A percentile compares a stretch with the other conserved stretches of the same genome.
Conservation (phyloP, 331 rosid species). For the Quercus tomentella region DNA sequence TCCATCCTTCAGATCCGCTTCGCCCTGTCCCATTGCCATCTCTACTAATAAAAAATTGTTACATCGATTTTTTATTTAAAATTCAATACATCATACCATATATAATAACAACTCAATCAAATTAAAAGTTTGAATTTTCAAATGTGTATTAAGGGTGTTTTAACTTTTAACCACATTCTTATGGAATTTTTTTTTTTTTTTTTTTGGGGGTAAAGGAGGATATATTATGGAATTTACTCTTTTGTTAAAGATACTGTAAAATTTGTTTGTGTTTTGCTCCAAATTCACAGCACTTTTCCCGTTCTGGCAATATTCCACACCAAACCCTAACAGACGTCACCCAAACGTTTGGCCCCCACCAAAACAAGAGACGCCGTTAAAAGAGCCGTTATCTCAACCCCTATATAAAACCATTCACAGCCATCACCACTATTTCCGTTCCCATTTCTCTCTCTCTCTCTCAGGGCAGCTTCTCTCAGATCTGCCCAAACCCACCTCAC, state of each 20-base stretch:
- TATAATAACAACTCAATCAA: accelerated
- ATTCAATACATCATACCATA: accelerated
- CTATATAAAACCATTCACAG: background rate
- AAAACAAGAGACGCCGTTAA: constrained; percentile 12
- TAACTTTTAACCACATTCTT: no score
- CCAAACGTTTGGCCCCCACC: background rate
- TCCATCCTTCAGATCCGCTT: accelerated
- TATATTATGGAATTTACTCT: no score
- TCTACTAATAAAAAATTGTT: no score
- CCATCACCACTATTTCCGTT: background rate
- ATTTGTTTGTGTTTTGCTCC: no score
- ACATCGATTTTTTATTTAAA: no score
- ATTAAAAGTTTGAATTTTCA: accelerated
- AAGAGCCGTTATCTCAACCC: background rate
- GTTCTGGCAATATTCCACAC: background rate
- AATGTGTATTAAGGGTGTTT: no score
- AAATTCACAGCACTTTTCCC: no score
- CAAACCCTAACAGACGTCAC: background rate
- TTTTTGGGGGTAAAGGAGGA: no score
- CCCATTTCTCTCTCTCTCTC: background rate
- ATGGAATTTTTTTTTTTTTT: no score
- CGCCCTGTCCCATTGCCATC: no score
- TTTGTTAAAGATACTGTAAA: no score
- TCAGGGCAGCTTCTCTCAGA: constrained; percentile 33
- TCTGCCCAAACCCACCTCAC: constrained; percentile 22